Evolutionary conservation across 768 basidiomycete species (phyloP).

Genomic region (Boletus pseudo-olivaceus): DNA sequence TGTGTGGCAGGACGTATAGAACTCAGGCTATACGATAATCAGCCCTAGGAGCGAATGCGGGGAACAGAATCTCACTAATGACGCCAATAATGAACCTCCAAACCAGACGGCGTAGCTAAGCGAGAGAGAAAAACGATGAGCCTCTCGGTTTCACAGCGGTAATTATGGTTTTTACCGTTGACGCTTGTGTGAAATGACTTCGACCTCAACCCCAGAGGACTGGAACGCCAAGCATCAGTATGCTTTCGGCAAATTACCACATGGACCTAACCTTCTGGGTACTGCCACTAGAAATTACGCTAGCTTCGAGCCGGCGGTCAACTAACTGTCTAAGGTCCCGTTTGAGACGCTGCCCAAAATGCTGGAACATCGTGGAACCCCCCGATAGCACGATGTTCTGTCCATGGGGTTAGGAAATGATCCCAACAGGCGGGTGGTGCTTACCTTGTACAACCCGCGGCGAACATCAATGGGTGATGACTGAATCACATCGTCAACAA

Average conservation of each 20-base stretch:
- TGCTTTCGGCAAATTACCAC: neutral
- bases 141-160: neutral
- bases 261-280: constrained; percentile 57
- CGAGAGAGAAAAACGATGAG: constrained; percentile 8
- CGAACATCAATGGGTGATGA: constrained; percentile 96
- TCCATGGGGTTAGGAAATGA: neutral
- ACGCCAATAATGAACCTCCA: constrained; percentile 92
- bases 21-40: constrained; percentile 67
- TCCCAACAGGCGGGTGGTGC: neutral
- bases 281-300: constrained; percentile 70
- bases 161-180: constrained; percentile 58
- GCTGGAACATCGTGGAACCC: constrained; percentile 98
- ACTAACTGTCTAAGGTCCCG: constrained; percentile 93
- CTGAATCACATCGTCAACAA: constrained; percentile 95
- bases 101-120: constrained; percentile 93
- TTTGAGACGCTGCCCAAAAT: constrained; percentile 96
- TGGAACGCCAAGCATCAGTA: constrained; percentile 29
- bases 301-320: constrained; percentile 81
- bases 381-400: constrained; percentile 97
- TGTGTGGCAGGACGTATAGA: constrained; percentile 91
- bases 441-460: constrained; percentile 91
- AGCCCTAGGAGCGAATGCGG: neutral
- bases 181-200: constrained; percentile 97
- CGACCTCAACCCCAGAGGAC: constrained; percentile 97
- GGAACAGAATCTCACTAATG: constrained; percentile 56